Evolutionary conservation across 2,329 filamentous ascomycete species (phyloP).

Genomic region (Fusarium annulatum): DNA sequence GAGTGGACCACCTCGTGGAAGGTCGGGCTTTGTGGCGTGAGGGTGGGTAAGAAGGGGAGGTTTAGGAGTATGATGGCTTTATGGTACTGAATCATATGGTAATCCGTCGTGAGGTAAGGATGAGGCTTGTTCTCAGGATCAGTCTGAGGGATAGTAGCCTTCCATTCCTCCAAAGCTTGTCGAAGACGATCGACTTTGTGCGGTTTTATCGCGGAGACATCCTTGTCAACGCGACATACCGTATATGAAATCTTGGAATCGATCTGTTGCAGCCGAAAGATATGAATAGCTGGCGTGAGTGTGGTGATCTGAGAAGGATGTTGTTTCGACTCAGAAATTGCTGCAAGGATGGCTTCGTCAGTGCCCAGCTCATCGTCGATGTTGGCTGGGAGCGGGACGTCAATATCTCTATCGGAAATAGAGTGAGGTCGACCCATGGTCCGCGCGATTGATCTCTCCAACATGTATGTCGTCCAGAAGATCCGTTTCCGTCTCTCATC

Average conservation of each 20-base stretch:
- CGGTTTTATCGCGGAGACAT: background rate
- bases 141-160: background rate
- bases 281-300: background rate
- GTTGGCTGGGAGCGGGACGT: background rate
- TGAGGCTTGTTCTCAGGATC: background rate
- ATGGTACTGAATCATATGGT: background rate
- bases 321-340: background rate
- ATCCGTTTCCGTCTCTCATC: background rate
- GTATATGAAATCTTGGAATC: slow-evolving; percentile 4
- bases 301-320: background rate
- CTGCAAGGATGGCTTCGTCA: background rate
- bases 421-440: slow-evolving; percentile 9
- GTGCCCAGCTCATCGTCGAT: background rate
- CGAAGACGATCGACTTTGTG: background rate
- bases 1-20: slow-evolving; percentile 4
- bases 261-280: slow-evolving; percentile 1
- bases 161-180: background rate
- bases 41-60: background rate
- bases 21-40: background rate
- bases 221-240: background rate
- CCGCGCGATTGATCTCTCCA: background rate
- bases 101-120: background rate
- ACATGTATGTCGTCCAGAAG: slow-evolving; percentile 7
- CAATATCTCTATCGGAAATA: slow-evolving; percentile 4
- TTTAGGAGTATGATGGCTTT: background rate